Conservation (phyloP, 73 alveolate genomes). For the Stentor roeselii region DNA sequence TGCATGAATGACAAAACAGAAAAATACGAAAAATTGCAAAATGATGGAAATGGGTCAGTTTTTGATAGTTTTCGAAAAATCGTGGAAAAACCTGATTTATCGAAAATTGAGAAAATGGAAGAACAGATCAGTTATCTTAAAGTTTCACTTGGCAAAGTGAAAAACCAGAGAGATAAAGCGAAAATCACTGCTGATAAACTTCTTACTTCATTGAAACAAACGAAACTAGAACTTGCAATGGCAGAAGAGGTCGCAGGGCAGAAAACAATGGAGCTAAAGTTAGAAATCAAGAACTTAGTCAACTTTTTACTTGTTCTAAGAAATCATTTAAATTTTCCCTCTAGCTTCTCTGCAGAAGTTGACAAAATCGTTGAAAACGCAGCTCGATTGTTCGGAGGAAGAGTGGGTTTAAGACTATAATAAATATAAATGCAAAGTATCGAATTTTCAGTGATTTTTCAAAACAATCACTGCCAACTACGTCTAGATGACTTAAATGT, state of each 20-base stretch:
- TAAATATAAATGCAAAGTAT: no score
- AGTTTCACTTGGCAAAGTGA: neutral
- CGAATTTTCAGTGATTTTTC: no score
- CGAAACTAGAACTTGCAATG: neutral
- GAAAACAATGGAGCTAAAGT: neutral
- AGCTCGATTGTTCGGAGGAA: constrained; percentile 17
- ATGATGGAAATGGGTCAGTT: no score
- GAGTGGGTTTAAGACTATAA: no score
- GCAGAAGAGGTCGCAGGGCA: neutral
- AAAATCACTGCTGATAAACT: neutral
- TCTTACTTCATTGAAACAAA: neutral
- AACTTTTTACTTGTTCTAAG: neutral
- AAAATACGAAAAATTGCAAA: no score
- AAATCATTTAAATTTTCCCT: neutral
- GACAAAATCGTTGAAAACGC: neutral
- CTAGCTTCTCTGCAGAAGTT: neutral
- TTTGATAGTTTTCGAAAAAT: no score
- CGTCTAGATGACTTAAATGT: no score
- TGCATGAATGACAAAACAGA: no score
- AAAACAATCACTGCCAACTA: no score
- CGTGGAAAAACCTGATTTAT: no score
- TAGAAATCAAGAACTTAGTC: neutral
- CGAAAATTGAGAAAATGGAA: constrained; percentile 10
- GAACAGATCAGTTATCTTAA: constrained; percentile 2
- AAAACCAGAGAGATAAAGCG: constrained; percentile 10